Conservation (phyloP, 345 rosid species). For the Aquilaria yunnanensis region DNA sequence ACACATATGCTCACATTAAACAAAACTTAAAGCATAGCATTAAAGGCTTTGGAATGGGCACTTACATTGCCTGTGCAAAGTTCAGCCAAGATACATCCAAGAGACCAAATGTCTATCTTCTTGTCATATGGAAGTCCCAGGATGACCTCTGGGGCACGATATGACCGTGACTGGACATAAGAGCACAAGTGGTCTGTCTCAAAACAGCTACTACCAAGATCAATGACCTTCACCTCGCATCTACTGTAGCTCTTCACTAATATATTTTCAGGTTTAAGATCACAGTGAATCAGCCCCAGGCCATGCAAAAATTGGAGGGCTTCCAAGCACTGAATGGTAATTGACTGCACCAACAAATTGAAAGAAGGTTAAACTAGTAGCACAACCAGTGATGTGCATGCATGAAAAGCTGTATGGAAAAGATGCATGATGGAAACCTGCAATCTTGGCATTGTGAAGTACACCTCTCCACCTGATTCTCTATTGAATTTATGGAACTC, state of each 20-base stretch:
- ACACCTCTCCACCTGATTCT: conserved; percentile 98
- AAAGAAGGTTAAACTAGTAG: conserved; percentile 20
- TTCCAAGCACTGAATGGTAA: conserved; percentile 93
- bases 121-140: conserved; percentile 93
- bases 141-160: conserved; percentile 98
- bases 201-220: conserved; percentile 99
- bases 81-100: conserved; percentile 98
- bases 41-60: conserved; percentile 1
- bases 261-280: conserved; percentile 93
- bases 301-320: conserved; percentile 92
- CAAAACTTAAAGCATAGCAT: too few relatives aligned
- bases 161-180: conserved; percentile 96
- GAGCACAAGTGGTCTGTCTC: conserved; percentile 98
- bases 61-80: conserved; percentile 99
- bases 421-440: conserved; percentile 50
- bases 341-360: conserved; percentile 61
- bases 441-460: conserved; percentile 98
- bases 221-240: conserved; percentile 98
- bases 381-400: conserved; percentile 3
- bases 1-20: too few relatives aligned
- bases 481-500: conserved; percentile 98
- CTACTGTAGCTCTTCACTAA: conserved; percentile 96
- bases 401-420: conserved; percentile 7
- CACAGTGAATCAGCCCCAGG: conserved; percentile 97
- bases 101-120: conserved; percentile 98